Conservation (phyloP, 192 early-diverging fungal species). For the Lunasporangiospora selenospora region DNA sequence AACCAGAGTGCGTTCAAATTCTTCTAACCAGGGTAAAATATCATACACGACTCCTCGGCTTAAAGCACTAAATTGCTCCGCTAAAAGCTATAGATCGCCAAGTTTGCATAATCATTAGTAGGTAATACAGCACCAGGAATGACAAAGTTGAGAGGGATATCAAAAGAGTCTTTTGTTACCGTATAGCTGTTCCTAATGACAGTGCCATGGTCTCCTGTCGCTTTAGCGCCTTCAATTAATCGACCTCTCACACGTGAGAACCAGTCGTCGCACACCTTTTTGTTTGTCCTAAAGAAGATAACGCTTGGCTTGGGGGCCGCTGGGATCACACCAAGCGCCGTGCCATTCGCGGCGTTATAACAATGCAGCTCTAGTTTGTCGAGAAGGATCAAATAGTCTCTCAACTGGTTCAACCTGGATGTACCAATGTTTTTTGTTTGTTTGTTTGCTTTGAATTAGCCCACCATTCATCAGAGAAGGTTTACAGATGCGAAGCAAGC, state of each 20-base stretch:
- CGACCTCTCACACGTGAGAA: constrained; percentile 65
- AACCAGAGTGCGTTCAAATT: constrained; percentile 48
- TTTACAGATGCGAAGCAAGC: not conserved
- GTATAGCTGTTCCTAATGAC: constrained; percentile 47
- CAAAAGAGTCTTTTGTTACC: constrained; percentile 20
- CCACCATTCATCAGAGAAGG: not conserved
- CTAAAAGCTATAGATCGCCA: constrained; percentile 30
- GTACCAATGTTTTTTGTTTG: not conserved
- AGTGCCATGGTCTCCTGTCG: constrained; percentile 50
- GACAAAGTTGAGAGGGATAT: not conserved
- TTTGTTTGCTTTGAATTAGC: not conserved
- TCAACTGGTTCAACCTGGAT: constrained; percentile 30
- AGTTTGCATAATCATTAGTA: too few relatives aligned
- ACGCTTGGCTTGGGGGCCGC: constrained; percentile 67
- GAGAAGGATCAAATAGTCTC: constrained; percentile 62
- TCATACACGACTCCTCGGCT: constrained; percentile 42
- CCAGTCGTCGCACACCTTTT: constrained; percentile 80
- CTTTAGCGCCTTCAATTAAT: constrained; percentile 58
- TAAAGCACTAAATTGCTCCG: constrained; percentile 29
- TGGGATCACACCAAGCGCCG: constrained; percentile 58
- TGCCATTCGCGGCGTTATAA: constrained; percentile 68
- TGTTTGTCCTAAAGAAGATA: constrained; percentile 76
- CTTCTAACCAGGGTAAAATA: constrained; percentile 37
- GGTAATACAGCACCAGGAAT: not conserved
- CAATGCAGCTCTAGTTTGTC: constrained; percentile 79